Conservation (phyloP, 2,329 filamentous ascomycete genomes). For the Cordyceps farinosa region DNA sequence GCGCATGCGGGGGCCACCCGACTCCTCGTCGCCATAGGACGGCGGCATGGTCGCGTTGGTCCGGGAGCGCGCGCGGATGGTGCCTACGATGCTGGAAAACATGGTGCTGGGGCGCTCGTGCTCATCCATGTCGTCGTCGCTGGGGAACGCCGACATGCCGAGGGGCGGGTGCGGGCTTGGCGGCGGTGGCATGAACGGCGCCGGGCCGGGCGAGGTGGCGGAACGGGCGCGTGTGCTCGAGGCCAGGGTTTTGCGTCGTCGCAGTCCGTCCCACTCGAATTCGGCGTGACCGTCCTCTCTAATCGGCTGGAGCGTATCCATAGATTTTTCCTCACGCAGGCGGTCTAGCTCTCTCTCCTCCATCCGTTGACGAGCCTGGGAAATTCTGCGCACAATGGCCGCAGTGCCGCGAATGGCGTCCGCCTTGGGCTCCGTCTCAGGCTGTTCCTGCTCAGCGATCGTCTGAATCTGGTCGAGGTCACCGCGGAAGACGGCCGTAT, state of each 20-base stretch:
- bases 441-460: constrained; percentile 90
- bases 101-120: constrained; percentile 46
- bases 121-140: constrained; percentile 56
- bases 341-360: constrained; percentile 76
- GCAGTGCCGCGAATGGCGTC: constrained; percentile 91
- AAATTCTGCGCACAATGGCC: constrained; percentile 81
- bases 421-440: constrained; percentile 93
- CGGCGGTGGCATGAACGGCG: constrained; percentile 34
- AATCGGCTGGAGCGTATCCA: constrained; percentile 69
- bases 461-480: constrained; percentile 94
- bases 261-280: constrained; percentile 88
- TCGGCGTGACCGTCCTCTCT: constrained; percentile 66
- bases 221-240: constrained; percentile 19
- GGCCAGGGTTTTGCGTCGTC: constrained; percentile 62
- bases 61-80: constrained; percentile 39
- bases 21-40: constrained; percentile 33
- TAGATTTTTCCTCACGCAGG: constrained; percentile 72
- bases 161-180: constrained; percentile 64
- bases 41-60: constrained; percentile 32
- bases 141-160: constrained; percentile 80
- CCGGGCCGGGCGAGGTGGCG: constrained; percentile 23
- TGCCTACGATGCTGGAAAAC: constrained; percentile 55
- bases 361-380: constrained; percentile 68
- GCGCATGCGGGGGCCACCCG: constrained; percentile 43
- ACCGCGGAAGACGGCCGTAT: constrained; percentile 85